phyloP scores from a whole-genome alignment of 164 flowering plant species.

The Litsea cubeba region DNA sequence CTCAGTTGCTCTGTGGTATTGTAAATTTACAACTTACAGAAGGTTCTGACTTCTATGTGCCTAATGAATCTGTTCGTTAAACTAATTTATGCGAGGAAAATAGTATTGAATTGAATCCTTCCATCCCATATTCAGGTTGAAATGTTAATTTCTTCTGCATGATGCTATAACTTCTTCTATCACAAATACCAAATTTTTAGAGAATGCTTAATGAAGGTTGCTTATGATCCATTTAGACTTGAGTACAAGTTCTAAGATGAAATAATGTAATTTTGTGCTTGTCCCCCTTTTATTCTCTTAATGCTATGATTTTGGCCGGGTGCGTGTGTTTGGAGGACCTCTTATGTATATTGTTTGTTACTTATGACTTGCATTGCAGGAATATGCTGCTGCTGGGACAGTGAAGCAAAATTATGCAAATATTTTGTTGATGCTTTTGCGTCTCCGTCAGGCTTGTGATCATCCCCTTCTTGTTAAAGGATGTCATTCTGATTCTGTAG shows the following conservation, averaged over 20 bases:
- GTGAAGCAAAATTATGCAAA: constrained; percentile 96
- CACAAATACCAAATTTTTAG: neutral
- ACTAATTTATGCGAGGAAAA: neutral
- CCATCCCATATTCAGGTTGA: neutral
- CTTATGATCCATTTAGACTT: neutral
- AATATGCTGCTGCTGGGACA: constrained; percentile 94
- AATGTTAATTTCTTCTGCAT: neutral
- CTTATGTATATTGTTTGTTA: neutral
- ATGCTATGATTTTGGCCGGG: neutral
- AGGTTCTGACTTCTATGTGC: neutral
- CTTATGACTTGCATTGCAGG: constrained; percentile 36
- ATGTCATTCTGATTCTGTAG: constrained; percentile 47
- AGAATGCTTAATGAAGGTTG: neutral
- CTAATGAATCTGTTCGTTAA: neutral
- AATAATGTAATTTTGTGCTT: neutral
- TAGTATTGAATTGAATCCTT: neutral
- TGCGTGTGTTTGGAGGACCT: neutral
- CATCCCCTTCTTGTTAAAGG: constrained; percentile 87
- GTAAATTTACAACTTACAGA: neutral
- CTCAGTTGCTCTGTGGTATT: no score
- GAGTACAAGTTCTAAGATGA: neutral
- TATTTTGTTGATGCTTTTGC: constrained; percentile 90
- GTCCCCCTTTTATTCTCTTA: neutral
- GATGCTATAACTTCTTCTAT: no score
- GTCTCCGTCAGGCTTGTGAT: constrained; percentile 99